These are phyloP conservation scores for Centaurea solstitialis DNA, from an alignment of 129 eudicot species.

Conservation along the genomic window DNA sequence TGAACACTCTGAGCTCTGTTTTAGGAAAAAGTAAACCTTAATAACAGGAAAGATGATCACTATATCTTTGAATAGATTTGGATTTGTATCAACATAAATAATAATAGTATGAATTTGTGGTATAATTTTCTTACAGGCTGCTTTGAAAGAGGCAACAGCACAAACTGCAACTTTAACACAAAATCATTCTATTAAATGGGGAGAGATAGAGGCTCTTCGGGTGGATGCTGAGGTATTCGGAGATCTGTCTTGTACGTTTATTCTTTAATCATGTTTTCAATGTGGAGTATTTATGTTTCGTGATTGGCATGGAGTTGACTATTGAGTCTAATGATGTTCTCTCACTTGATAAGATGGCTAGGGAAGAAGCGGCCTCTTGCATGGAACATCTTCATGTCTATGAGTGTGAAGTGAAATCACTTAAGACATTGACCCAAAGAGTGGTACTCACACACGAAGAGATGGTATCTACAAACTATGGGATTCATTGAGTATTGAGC, in stretches of 20 bases:
- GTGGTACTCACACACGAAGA: constrained; percentile 78
- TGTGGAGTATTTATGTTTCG: neutral
- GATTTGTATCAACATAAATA: neutral
- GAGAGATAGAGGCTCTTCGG: constrained; percentile 60
- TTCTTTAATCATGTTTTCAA: neutral
- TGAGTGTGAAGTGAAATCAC: constrained; percentile 59
- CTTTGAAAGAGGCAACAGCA: constrained; percentile 53
- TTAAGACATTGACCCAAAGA: constrained; percentile 65
- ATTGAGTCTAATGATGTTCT: constrained; percentile 15
- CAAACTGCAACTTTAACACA: constrained; percentile 32
- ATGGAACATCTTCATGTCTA: constrained; percentile 59
- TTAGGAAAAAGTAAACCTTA: neutral
- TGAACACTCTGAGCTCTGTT: neutral
- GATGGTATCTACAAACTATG: constrained; percentile 55
- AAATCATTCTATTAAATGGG: constrained; percentile 56
- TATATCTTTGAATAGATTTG: constrained; percentile 2
- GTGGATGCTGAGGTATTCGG: constrained; percentile 70
- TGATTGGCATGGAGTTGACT: constrained; percentile 18
- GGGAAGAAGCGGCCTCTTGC: constrained; percentile 66
- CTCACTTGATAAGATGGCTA: constrained; percentile 54
- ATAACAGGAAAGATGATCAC: neutral
- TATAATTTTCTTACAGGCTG: constrained; percentile 51
- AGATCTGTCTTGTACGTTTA: constrained; percentile 33
- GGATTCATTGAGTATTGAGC: neutral
- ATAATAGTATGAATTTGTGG: constrained; percentile 1